Evolutionary conservation across 1,284 basidiomycete species (phyloP), one percentile per base, ranked within the genome.

Genomic region (Ganoderma multipileum): DNA sequence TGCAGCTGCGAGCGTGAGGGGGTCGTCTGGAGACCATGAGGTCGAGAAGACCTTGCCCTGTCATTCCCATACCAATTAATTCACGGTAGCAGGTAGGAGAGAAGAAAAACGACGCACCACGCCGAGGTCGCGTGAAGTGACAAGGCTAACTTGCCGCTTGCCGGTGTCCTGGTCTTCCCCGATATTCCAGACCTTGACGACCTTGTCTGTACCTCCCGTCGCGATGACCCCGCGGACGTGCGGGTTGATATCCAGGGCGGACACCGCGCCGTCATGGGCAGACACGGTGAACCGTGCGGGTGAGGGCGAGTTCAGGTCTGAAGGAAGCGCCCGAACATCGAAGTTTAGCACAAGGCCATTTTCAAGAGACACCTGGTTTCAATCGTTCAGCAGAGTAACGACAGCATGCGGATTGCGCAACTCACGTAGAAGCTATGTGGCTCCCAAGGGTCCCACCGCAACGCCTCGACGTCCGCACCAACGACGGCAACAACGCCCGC

Each of bases 361-460:
- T 81, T 98, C 97, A 33, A 98, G 85, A 2, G 96, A 95, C 20
- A 96, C 94, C 93, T 97, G 74, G 0, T 20, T 5, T 30, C 20
- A 20, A 12, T 11, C 14, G 14, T 12, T 44, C 12, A 44, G 52
- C 6, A 12, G 16, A n/a, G 33, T 7, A 39, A 33, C 3, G 41
- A n/a, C 28, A 20, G 72, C 59, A 70, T 66, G 38, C 68, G 39
- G 36, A 54, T 14, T 30, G 66, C 41, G 58, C 64, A 38, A 79
- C 93, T 79, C 72, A 97, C 97, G 76, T 96, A 96, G 84, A 99
- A 99, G 4, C 87, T 86, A 70, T 92, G 88, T 3, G 86, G 85
- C 67, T 95, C 91, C 94, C 95, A 98, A 62, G 97, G 97, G 82
- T 99, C 96, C 98, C 98, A 99, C 71, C 92, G 84, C 54, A 99